Evolutionary conservation across 2,329 filamentous ascomycete species (phyloP).

Genomic region (Akanthomyces lecanii): DNA sequence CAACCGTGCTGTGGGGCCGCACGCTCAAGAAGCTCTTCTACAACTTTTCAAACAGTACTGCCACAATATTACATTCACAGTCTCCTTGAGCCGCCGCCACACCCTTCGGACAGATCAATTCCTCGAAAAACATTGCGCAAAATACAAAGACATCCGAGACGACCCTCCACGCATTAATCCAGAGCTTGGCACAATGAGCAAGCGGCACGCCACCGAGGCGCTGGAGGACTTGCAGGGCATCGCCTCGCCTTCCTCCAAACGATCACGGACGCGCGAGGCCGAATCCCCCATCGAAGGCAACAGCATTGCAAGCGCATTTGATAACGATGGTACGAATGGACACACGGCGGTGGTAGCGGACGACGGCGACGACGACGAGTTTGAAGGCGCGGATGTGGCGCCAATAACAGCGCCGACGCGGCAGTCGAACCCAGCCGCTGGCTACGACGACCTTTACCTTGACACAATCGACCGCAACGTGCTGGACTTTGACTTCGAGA

Average conservation of each 20-base stretch:
- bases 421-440: slow-evolving; percentile 75
- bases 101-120: background rate
- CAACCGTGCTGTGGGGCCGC: slow-evolving; percentile 3
- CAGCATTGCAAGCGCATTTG: slow-evolving; percentile 26
- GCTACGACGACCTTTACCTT: slow-evolving; percentile 93
- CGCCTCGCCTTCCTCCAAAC: slow-evolving; percentile 57
- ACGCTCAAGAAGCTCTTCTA: slow-evolving; percentile 1
- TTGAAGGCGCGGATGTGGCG: slow-evolving; percentile 36
- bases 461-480: slow-evolving; percentile 93
- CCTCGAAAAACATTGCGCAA: background rate
- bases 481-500: slow-evolving; percentile 98
- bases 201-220: slow-evolving; percentile 57
- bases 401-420: slow-evolving; percentile 48
- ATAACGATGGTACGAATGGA: slow-evolving; percentile 30
- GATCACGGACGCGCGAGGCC: slow-evolving; percentile 48
- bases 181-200: slow-evolving; percentile 35
- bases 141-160: background rate
- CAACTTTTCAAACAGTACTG: background rate
- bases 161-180: background rate
- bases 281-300: slow-evolving; percentile 34
- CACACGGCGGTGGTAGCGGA: slow-evolving; percentile 21
- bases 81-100: background rate
- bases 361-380: slow-evolving; percentile 35
- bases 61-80: background rate
- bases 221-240: slow-evolving; percentile 53